Percentiles rank a stretch among this genome's conserved stretches.
phyloP scores from a whole-genome alignment of 805 yeast species.

The Clavispora santaluciae region DNA sequence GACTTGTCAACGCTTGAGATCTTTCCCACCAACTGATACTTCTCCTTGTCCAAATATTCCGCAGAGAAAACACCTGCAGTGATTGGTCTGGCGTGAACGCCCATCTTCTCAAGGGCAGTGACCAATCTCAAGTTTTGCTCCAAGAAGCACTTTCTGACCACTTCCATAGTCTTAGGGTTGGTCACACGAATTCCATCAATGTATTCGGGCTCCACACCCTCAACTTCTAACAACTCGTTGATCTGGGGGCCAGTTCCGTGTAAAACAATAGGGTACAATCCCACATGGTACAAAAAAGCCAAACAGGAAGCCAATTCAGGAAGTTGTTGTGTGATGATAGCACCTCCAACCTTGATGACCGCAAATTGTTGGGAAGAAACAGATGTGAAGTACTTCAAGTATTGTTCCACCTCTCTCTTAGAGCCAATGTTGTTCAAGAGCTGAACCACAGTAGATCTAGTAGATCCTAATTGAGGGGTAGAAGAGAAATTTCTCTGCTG shows the following conservation, averaged over 20 bases:
- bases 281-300: slow-evolving; percentile 95
- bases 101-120: slow-evolving; percentile 92
- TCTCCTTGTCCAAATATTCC: slow-evolving; percentile 81
- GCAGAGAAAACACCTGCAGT: slow-evolving; percentile 97
- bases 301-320: slow-evolving; percentile 92
- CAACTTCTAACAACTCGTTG: slow-evolving; percentile 85
- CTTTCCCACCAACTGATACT: slow-evolving; percentile 90
- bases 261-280: slow-evolving; percentile 90
- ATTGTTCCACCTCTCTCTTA: slow-evolving; percentile 96
- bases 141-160: slow-evolving; percentile 89
- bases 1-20: slow-evolving; percentile 82
- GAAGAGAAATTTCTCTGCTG: slow-evolving; percentile 5
- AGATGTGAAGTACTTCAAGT: slow-evolving; percentile 91
- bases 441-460: slow-evolving; percentile 94
- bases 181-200: slow-evolving; percentile 96
- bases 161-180: slow-evolving; percentile 89
- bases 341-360: slow-evolving; percentile 98
- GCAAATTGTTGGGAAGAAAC: slow-evolving; percentile 97
- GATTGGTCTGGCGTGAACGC: slow-evolving; percentile 97
- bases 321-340: slow-evolving; percentile 91
- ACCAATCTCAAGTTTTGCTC: slow-evolving; percentile 94
- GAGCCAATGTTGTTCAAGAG: slow-evolving; percentile 93
- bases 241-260: slow-evolving; percentile 99
- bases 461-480: slow-evolving; percentile 36
- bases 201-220: slow-evolving; percentile 93